Evolutionary conservation across 345 rosid species (phyloP), one percentile per base, ranked within the genome.

Genomic region (Eucalyptus sideroxylon): DNA sequence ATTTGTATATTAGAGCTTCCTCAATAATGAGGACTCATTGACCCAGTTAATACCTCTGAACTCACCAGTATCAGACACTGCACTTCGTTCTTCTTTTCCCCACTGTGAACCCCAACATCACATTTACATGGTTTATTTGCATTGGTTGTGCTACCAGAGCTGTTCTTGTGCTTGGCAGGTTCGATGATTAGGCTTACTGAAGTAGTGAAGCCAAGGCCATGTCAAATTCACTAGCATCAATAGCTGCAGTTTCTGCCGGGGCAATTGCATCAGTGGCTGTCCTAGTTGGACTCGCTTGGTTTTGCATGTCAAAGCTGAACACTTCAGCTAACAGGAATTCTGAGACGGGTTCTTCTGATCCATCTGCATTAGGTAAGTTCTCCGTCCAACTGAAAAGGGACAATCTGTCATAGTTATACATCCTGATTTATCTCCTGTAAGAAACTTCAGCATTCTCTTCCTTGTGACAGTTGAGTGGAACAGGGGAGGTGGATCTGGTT

Each of bases 291-390:
- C 90, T 93, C 47, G 30, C 93, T 67, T 94, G 95, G 94, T 89
- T 92, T 69, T 93, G 91, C 93, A 94, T 88, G 87, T 92, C 93
- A 56, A 90, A 88, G 87, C 89, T 92, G 62, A 92, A 88, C 55
- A 88, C 86, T 44, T 44, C 65, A 50, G 87, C 92, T 8, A 91
- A 90, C 86, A 90, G 91, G 89, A 94, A 87, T 86, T 95, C 96
- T 3, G 96, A 93, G 47, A 94, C 95, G 8, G 94, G 93, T 72
- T 95, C 96, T 40, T 95, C 97, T 37, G 94, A 94, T 89, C 96
- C 95, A 87, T 92, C 95, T 90, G 93, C 93, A 87, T 90, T 82
- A 85, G 92, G 96, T 94, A 90, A 88, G 87, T 86, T 37, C 88
- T 56, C 87, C 81, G 30, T 37, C 81, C 60, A 86, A 42, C 59